Evolutionary conservation across 768 basidiomycete species (phyloP), one percentile per base, ranked within the genome.

Genomic region (Mycena vitilis): DNA sequence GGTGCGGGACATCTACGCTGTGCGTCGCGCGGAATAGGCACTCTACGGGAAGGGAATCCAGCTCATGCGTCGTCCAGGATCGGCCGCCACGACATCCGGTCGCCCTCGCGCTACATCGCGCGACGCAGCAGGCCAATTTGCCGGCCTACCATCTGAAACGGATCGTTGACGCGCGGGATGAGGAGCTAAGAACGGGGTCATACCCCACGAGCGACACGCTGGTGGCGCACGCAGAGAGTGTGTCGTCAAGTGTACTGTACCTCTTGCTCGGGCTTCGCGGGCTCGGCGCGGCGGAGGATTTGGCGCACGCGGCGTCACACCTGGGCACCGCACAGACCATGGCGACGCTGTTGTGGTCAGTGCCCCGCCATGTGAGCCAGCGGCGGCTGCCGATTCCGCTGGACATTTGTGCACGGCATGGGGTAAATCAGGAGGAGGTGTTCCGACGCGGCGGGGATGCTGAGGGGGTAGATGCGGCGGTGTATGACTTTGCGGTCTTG

Each of bases 301-400:
- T 91, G 23, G 89, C 91, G 8, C 94, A 95, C 78, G 92, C 91
- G 2, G 92, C 90, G 2, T 95, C 93, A 9, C 95, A 95, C 76
- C 81, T 95, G 18, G 95, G 95, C 12, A 80, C 87, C 4, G 90
- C 95, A 5, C 89, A 91, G 73, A 91, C 89, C 37, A 81, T 94
- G 53, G 75, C 86, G 8, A 93, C 89, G 15, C 85, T 95, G 64
- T 83, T 96, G 60, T 89, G 94, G 49, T 91, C 88, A 8, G 81
- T 95, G 38, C 91, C 94, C 12, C 95, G 87, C 74, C 94, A 95
- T 75, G 90, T 88, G 16, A 87, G 86, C 55, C 85, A 88, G 53
- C 87, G 93, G 47, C 84, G 85, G 68, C 88, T 94, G 81, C 85
- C 91, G 25, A 89, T 96, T 42, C 95, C 94, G 13, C 89, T 91